Conservation (phyloP, 2,329 filamentous ascomycete genomes). For the Lachnellula cervina region DNA sequence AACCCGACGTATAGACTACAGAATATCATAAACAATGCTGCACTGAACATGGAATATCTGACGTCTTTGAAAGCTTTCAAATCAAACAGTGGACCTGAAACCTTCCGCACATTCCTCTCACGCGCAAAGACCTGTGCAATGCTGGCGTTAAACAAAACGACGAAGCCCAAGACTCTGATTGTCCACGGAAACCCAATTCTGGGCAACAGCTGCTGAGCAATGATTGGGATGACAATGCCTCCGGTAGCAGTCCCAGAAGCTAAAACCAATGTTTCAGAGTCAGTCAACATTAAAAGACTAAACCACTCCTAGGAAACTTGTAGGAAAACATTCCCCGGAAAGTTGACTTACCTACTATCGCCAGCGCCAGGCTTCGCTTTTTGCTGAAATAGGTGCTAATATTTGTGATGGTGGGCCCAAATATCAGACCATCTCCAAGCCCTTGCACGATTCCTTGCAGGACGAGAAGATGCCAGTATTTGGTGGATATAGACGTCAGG, state of each 20-base stretch:
- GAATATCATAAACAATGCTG: conserved; percentile 32
- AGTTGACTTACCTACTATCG: conserved; percentile 10
- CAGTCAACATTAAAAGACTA: too few species aligned
- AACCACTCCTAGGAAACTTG: too few species aligned
- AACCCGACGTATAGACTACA: conserved; percentile 40
- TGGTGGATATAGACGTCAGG: conserved; percentile 32
- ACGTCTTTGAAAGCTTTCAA: conserved; percentile 38
- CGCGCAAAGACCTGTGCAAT: conserved; percentile 32
- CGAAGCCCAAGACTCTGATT: conserved; percentile 39
- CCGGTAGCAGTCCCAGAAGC: conserved; percentile 33
- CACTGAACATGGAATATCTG: conserved; percentile 39
- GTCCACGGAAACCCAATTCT: conserved; percentile 39
- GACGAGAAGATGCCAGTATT: conserved; percentile 38
- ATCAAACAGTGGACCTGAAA: conserved; percentile 37
- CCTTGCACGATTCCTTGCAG: conserved; percentile 37
- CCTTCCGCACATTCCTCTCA: conserved; percentile 35
- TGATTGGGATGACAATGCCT: conserved; percentile 39
- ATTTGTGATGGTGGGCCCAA: conserved; percentile 34
- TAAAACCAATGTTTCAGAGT: background rate
- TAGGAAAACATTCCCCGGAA: too few species aligned
- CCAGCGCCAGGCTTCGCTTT: conserved; percentile 32
- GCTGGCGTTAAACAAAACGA: conserved; percentile 34
- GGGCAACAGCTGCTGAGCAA: conserved; percentile 36
- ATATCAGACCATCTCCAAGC: conserved; percentile 35
- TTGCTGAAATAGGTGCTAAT: conserved; percentile 36